These are phyloP conservation scores for Neurospora discreta DNA, from an alignment of 495 filamentous ascomycete species.

Conservation along the genomic window DNA sequence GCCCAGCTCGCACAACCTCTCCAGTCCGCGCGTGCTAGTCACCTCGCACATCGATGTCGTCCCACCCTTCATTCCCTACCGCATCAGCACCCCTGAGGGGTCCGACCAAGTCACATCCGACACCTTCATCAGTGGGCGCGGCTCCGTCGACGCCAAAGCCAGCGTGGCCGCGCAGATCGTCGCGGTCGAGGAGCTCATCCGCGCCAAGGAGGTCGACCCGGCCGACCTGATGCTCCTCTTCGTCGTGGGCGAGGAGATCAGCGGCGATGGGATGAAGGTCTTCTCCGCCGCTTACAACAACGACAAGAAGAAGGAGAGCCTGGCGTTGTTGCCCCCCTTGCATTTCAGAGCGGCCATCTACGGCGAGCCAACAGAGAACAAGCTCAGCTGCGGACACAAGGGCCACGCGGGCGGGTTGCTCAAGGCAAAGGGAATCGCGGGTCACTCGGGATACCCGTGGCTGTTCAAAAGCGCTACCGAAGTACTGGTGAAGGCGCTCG, in stretches of 20 bases:
- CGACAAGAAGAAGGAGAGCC: background rate
- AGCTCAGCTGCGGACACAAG: constrained; percentile 84
- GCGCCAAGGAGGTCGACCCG: constrained; percentile 25
- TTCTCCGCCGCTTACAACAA: constrained; percentile 35
- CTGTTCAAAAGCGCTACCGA: constrained; percentile 71
- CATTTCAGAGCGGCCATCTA: constrained; percentile 58
- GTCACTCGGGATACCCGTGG: constrained; percentile 84
- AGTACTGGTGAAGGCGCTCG: constrained; percentile 57
- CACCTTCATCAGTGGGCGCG: constrained; percentile 52
- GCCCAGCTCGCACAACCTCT: constrained; percentile 24
- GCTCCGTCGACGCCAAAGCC: constrained; percentile 82
- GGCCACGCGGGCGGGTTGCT: constrained; percentile 58
- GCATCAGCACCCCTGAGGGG: constrained; percentile 19
- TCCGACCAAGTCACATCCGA: constrained; percentile 33
- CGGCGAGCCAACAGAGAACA: constrained; percentile 80
- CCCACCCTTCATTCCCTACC: constrained; percentile 63
- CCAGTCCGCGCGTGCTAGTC: constrained; percentile 53
- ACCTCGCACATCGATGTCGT: constrained; percentile 65
- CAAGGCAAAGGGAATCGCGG: constrained; percentile 60
- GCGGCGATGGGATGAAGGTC: constrained; percentile 73
- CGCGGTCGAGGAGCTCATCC: constrained; percentile 52
- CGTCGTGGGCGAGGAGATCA: constrained; percentile 79
- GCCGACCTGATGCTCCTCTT: constrained; percentile 63
- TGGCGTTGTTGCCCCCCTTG: background rate
- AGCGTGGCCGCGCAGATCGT: constrained; percentile 71